A percentile compares a stretch with the other conserved stretches of the same genome.
These are phyloP conservation scores for Blakeslea trispora DNA, from an alignment of 371 early-diverging fungal genomes.

Conservation along the genomic window DNA sequence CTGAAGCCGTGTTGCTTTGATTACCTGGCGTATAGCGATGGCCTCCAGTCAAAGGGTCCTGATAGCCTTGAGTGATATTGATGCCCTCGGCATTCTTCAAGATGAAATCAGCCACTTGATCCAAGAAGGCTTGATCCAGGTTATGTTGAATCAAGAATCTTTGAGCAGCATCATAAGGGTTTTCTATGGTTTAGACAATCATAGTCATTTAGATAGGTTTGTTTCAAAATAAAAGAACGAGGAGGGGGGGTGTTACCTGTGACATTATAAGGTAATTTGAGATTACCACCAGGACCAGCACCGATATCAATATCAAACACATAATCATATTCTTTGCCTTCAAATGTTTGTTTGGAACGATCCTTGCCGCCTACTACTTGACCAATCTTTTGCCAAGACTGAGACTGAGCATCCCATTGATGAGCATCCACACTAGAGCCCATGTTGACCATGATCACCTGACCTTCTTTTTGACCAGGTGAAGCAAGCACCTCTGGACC, in stretches of 20 bases:
- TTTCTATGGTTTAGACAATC: no score
- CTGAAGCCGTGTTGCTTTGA: slow-evolving; percentile 10
- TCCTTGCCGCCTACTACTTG: slow-evolving; percentile 93
- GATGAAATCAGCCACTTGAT: slow-evolving; percentile 95
- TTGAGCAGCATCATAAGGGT: slow-evolving; percentile 93
- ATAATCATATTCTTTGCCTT: slow-evolving; percentile 94
- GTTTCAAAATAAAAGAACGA: no score
- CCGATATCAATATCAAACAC: slow-evolving; percentile 97
- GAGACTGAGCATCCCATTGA: slow-evolving; percentile 74
- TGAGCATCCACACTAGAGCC: slow-evolving; percentile 78
- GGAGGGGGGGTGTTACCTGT: no score
- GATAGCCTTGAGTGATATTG: slow-evolving; percentile 49
- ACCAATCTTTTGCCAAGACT: slow-evolving; percentile 89
- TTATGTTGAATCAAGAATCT: slow-evolving; percentile 82
- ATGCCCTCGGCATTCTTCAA: slow-evolving; percentile 78
- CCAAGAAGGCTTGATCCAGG: slow-evolving; percentile 80
- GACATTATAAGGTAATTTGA: slow-evolving; percentile 94
- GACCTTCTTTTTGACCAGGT: slow-evolving; percentile 83
- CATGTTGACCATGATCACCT: slow-evolving; percentile 86
- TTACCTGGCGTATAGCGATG: slow-evolving; percentile 49
- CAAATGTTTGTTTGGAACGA: slow-evolving; percentile 69
- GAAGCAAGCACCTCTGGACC: slow-evolving; percentile 71
- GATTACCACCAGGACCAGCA: slow-evolving; percentile 69
- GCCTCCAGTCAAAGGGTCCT: slow-evolving; percentile 75
- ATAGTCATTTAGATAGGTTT: no score